Percentiles rank a stretch among this genome's conserved stretches.
phyloP scores from a whole-genome alignment of 306 rosid genomes.

The Delonix regia region DNA sequence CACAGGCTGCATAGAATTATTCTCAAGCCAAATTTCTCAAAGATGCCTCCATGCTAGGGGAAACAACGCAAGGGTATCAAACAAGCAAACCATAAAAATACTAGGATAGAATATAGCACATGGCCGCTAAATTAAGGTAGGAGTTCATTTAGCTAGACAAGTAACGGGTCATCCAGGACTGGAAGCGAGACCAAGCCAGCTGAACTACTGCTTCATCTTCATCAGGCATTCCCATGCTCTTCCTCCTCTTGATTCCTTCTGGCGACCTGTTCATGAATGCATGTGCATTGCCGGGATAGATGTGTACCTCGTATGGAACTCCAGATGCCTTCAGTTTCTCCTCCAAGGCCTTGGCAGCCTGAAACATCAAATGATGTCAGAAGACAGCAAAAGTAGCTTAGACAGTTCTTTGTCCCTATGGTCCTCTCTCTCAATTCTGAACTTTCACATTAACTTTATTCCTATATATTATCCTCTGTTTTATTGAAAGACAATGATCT shows the following conservation, averaged over 20 bases:
- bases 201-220: slow-evolving; percentile 75
- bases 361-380: slow-evolving; percentile 41
- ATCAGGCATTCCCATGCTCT: slow-evolving; percentile 80
- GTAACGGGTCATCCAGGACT: slow-evolving; percentile 79
- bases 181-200: slow-evolving; percentile 93
- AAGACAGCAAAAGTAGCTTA: slow-evolving; percentile 3
- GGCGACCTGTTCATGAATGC: slow-evolving; percentile 96
- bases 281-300: slow-evolving; percentile 74
- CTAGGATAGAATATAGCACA: slow-evolving; percentile 5
- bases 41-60: slow-evolving; percentile 21
- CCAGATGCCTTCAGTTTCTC: slow-evolving; percentile 88
- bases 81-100: background rate
- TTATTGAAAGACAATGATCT: background rate
- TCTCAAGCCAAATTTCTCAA: slow-evolving; percentile 13
- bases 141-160: slow-evolving; percentile 45
- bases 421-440: background rate
- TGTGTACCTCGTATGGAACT: slow-evolving; percentile 77
- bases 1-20: slow-evolving; percentile 14
- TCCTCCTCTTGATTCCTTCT: slow-evolving; percentile 82
- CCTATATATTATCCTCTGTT: background rate
- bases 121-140: background rate
- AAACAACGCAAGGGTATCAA: slow-evolving; percentile 13
- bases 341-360: slow-evolving; percentile 91
- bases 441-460: background rate
- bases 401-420: background rate